These are phyloP conservation scores for Aleurites moluccanus DNA, from an alignment of 441 rosid genomes.

Conservation along the genomic window DNA sequence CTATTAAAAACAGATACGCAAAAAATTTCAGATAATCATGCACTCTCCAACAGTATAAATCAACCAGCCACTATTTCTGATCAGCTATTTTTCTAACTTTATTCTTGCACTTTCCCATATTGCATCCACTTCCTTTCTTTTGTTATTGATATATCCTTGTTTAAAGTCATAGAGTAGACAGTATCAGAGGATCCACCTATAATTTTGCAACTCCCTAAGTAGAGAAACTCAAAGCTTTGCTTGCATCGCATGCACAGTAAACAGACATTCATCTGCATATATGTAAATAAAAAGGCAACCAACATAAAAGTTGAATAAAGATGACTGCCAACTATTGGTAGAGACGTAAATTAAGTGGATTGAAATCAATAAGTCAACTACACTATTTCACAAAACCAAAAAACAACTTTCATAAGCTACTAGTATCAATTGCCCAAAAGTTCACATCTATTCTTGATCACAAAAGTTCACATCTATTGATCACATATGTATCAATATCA, in stretches of 20 bases:
- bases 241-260: no score
- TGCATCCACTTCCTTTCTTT: not conserved
- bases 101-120: not conserved
- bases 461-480: not conserved
- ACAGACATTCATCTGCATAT: not conserved
- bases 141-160: not conserved
- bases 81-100: not conserved
- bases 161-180: not conserved
- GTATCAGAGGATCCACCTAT: not conserved
- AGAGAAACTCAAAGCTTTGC: not conserved
- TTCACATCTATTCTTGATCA: not conserved
- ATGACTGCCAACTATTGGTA: not conserved
- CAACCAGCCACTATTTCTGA: not conserved
- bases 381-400: not conserved
- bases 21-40: not conserved
- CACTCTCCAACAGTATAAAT: not conserved
- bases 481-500: not conserved
- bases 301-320: not conserved
- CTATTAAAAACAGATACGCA: not conserved
- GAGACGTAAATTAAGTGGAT: not conserved
- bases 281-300: not conserved
- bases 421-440: not conserved
- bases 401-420: not conserved
- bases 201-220: not conserved
- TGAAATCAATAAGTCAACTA: not conserved